Base-by-base conservation (phyloP, 192 early-diverging fungal species). In the Backusella psychrophila region DNA sequence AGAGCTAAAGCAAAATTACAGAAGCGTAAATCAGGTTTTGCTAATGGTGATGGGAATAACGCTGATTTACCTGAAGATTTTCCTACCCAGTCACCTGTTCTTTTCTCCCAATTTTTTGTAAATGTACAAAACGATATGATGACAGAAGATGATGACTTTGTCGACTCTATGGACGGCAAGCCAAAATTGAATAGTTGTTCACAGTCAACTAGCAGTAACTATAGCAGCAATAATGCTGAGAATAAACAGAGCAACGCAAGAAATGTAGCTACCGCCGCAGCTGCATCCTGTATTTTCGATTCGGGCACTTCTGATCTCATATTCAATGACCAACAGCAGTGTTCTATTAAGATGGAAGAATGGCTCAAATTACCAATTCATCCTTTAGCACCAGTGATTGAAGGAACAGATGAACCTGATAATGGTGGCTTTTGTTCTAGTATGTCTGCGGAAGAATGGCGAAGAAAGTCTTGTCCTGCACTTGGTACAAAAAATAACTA, bases 1-100 rank as follows among this genome's bases (percentile, higher is more conserved):
- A 87, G 96, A 46, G 96, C 96, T 35, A 97, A 97, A 82, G 86
- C 91, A 65, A 95, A 95, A 83, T 84, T 90, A 52, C 90, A 95
- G 35, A 53, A 65, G 29, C 41, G 71, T 21, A 81, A 78, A 56
- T 70, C 39, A 36, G 38, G 38, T 33, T 29, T 63, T 26, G 12
- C 12, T 63, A 63, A n/a, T 29, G 56, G 26, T 63, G 56, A 63
- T 2, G 74, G 44, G 63, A 33, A 67, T 44, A 39, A 63, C 23
- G 19, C 23, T 29, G 4, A 29, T 29, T 29, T 63, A 63, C 56
- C 7, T 14, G 56, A 29, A 29, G 56, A 12, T 29, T 63, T 63
- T 14, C 26, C 56, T 63, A 12, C 8, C 26, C 23, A 63, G 26
- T 29, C 68, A 14, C 68, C 68, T 14, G 72, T 74, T 15, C 53